Evolutionary conservation across 129 eudicot genomes (phyloP).

Genomic region (Apium graveolens): DNA sequence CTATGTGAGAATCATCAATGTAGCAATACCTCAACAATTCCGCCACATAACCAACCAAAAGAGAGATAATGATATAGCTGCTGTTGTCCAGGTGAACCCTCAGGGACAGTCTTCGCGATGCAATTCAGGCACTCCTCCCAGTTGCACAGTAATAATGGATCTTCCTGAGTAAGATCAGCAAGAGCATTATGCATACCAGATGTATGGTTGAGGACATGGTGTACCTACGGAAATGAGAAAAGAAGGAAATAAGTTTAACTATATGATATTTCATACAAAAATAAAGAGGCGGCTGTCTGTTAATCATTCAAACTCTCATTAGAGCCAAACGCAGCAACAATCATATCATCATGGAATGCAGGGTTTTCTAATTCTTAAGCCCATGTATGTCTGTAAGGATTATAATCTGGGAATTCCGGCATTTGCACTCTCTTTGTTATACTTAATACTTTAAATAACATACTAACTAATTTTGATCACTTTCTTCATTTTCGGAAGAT

Average conservation of each 20-base stretch:
- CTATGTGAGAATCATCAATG: neutral
- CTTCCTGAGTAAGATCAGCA: slow-evolving; percentile 40
- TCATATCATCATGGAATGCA: neutral
- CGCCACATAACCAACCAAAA: slow-evolving; percentile 93
- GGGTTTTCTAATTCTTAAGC: neutral
- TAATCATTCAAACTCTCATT: neutral
- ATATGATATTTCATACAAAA: neutral
- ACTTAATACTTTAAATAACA: no score
- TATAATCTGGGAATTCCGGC: neutral
- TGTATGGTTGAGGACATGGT: slow-evolving; percentile 91
- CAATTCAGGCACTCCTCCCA: slow-evolving; percentile 68
- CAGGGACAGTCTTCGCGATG: slow-evolving; percentile 45
- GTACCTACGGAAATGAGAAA: slow-evolving; percentile 38
- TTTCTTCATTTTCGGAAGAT: neutral
- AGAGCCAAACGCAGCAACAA: neutral
- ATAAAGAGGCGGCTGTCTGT: neutral
- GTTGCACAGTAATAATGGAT: slow-evolving; percentile 49
- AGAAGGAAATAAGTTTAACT: neutral
- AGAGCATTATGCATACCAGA: slow-evolving; percentile 82
- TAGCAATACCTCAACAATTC: slow-evolving; percentile 70
- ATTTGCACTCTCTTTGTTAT: no score
- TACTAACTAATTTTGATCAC: neutral
- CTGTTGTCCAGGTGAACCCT: slow-evolving; percentile 71
- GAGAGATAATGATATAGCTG: slow-evolving; percentile 86
- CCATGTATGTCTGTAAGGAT: neutral